These are phyloP conservation scores for Kodamaea suecica DNA, from an alignment of 1,139 yeast genomes.

Conservation along the genomic window DNA sequence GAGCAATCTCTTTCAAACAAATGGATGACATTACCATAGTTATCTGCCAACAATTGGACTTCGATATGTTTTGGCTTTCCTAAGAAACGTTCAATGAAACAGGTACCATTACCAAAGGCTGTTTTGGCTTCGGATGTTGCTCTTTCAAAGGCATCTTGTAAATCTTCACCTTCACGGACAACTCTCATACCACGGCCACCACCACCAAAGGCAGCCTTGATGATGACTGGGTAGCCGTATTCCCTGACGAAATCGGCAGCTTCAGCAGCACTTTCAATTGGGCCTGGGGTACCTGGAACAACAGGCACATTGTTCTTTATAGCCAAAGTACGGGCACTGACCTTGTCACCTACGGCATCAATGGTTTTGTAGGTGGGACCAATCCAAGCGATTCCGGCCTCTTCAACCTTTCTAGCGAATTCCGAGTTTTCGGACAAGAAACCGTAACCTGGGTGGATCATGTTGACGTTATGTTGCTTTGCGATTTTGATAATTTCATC, in stretches of 20 bases:
- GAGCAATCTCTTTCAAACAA: constrained; percentile 98
- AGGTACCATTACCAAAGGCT: constrained; percentile 96
- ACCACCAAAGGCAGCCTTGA: constrained; percentile 99
- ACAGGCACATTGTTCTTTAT: constrained; percentile 79
- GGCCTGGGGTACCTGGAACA: constrained; percentile 98
- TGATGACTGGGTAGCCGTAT: constrained; percentile 93
- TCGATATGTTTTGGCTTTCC: constrained; percentile 97
- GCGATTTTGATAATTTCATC: constrained; percentile 95
- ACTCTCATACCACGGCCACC: constrained; percentile 99
- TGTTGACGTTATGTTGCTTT: constrained; percentile 78
- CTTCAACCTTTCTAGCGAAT: constrained; percentile 89
- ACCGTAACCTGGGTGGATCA: constrained; percentile 99
- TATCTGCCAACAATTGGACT: constrained; percentile 93
- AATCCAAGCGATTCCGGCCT: constrained; percentile 90
- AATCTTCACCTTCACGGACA: constrained; percentile 93
- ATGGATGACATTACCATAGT: constrained; percentile 92
- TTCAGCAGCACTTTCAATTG: constrained; percentile 76
- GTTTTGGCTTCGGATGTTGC: constrained; percentile 94
- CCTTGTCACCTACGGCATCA: constrained; percentile 98
- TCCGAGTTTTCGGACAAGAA: constrained; percentile 92
- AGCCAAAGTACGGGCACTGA: constrained; percentile 88
- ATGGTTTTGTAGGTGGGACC: constrained; percentile 90
- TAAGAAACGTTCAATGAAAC: constrained; percentile 93
- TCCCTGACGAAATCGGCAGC: constrained; percentile 74
- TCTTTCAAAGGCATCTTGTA: constrained; percentile 87